Evolutionary conservation across 139 green algal genomes (phyloP).

Genomic region (Marvania coccoides): DNA sequence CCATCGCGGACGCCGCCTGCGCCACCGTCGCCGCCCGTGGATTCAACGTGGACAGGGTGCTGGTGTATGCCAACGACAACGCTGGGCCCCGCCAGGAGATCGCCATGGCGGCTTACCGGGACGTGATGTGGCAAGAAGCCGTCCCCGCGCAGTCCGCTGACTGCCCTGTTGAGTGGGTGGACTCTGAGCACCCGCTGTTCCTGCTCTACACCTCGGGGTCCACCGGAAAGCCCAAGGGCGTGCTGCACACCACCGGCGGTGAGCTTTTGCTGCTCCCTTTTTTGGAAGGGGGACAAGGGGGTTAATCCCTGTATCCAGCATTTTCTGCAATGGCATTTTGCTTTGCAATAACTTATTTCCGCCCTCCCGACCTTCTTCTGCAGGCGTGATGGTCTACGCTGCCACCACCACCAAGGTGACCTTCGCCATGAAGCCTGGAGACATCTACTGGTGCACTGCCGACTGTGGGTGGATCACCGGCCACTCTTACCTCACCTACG

Average conservation of each 20-base stretch:
- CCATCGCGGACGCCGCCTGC: constrained; percentile 59
- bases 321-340: no score
- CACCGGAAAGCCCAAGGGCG: constrained; percentile 95
- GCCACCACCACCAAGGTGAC: constrained; percentile 72
- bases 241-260: constrained; percentile 76
- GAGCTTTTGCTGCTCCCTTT: no score
- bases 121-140: constrained; percentile 78
- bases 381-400: constrained; percentile 64
- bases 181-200: constrained; percentile 84
- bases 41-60: constrained; percentile 19
- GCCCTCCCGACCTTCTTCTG: no score
- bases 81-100: constrained; percentile 29
- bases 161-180: constrained; percentile 80
- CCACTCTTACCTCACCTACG: constrained; percentile 81
- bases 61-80: constrained; percentile 62
- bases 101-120: constrained; percentile 35
- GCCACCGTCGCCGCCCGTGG: constrained; percentile 1
- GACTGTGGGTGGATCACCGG: constrained; percentile 94
- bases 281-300: no score
- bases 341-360: no score
- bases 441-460: constrained; percentile 7
- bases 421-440: constrained; percentile 21
- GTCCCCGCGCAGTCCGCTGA: constrained; percentile 37
- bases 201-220: constrained; percentile 88
- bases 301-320: no score